phyloP scores from a whole-genome alignment of 768 basidiomycete species.

The Brasilioporus rufonigricans region DNA sequence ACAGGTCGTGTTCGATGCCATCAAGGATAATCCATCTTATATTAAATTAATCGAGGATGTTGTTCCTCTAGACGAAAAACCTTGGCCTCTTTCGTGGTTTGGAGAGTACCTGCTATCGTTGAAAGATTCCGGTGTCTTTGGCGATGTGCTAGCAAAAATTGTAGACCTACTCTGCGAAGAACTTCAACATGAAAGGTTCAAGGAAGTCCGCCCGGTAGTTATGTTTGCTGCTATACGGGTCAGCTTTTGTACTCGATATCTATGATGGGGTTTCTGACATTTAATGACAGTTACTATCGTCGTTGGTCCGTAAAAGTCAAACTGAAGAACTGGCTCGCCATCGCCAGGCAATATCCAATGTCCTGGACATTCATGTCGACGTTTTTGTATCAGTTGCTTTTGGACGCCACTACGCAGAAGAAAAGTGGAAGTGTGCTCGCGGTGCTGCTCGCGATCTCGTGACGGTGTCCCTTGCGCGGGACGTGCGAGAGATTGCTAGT shows the following conservation, averaged over 20 bases:
- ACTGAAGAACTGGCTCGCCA: constrained; percentile 25
- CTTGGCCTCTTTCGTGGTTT: constrained; percentile 65
- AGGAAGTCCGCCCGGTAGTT: constrained; percentile 53
- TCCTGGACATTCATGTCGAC: constrained; percentile 52
- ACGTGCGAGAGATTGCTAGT: constrained; percentile 32
- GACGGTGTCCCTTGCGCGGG: constrained; percentile 29
- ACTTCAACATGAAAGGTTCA: constrained; percentile 74
- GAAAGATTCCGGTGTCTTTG: constrained; percentile 45
- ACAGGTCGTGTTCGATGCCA: constrained; percentile 73
- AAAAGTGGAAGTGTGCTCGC: constrained; percentile 45
- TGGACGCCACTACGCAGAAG: constrained; percentile 34
- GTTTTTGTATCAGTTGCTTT: constrained; percentile 48
- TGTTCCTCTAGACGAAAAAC: constrained; percentile 32
- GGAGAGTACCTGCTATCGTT: constrained; percentile 60
- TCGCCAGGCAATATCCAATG: constrained; percentile 32
- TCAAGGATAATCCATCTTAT: constrained; percentile 74
- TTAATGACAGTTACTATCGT: constrained; percentile 31
- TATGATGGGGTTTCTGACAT: constrained; percentile 6
- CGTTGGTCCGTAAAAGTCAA: constrained; percentile 33
- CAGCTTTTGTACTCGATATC: constrained; percentile 29
- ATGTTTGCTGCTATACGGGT: constrained; percentile 65
- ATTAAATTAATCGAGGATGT: constrained; percentile 41
- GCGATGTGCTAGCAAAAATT: constrained; percentile 71
- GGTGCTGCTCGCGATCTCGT: constrained; percentile 42
- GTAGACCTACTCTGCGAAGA: constrained; percentile 77